These are phyloP conservation scores for Boletus vermiculosoides DNA, from an alignment of 768 basidiomycete genomes.

Conservation along the genomic window DNA sequence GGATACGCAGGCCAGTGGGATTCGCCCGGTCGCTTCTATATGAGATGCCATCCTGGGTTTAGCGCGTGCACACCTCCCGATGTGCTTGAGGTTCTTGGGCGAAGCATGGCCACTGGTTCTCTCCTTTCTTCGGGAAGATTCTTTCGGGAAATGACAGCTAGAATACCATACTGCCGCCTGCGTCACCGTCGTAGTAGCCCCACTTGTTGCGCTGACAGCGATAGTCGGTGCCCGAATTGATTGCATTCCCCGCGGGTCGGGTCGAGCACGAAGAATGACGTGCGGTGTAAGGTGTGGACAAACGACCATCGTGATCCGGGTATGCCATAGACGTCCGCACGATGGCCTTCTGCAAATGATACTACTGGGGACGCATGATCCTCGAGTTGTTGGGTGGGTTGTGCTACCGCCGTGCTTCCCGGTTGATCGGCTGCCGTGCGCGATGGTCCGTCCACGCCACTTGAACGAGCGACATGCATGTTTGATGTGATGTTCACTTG, in stretches of 20 bases:
- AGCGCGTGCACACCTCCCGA: neutral
- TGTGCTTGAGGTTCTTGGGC: neutral
- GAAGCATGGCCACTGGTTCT: neutral
- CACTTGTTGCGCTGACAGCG: constrained; percentile 1
- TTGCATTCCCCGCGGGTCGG: neutral
- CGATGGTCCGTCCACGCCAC: constrained; percentile 9
- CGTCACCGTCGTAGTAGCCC: neutral
- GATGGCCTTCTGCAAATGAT: neutral
- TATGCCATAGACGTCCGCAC: constrained; percentile 6
- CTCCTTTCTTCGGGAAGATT: neutral
- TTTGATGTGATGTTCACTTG: constrained; percentile 4
- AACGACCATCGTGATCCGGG: constrained; percentile 8
- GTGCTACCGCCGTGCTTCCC: neutral
- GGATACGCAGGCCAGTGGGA: constrained; percentile 5
- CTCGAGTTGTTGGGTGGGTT: constrained; percentile 15
- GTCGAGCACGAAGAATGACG: constrained; percentile 10
- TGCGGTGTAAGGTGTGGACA: neutral
- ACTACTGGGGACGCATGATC: constrained; percentile 5
- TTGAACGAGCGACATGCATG: constrained; percentile 4
- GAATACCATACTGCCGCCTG: neutral
- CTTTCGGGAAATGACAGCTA: neutral
- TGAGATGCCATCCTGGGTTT: constrained; percentile 1
- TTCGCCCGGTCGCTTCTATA: constrained; percentile 11
- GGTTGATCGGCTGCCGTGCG: constrained; percentile 18
- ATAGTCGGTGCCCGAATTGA: neutral